Percentiles rank a stretch among this genome's conserved stretches.
Evolutionary conservation across 73 alveolate species (phyloP).

Genomic region (Effrenium voratum): DNA sequence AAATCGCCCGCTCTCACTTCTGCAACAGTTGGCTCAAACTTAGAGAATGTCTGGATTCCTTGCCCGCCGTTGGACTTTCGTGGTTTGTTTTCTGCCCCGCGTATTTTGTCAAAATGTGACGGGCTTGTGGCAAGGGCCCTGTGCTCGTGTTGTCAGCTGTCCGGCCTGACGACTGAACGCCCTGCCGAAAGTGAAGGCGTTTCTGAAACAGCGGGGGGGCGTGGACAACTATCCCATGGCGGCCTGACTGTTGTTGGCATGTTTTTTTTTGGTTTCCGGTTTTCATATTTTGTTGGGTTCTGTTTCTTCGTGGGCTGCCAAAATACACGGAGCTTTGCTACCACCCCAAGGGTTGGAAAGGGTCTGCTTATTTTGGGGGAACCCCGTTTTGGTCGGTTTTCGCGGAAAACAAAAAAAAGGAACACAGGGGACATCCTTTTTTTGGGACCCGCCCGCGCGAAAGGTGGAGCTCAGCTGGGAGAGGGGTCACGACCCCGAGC

Average conservation of each 20-base stretch:
- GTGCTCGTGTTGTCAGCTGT: conserved; percentile 71
- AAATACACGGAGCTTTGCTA: too few relatives aligned
- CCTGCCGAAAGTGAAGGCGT: conserved; percentile 84
- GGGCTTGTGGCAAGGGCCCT: conserved; percentile 71
- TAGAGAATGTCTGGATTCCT: background rate
- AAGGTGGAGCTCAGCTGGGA: conserved; percentile 66
- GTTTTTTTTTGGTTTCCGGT: too few relatives aligned
- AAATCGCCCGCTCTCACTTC: background rate
- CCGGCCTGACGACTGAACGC: conserved; percentile 92
- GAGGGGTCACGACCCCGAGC: conserved; percentile 79
- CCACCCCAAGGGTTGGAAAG: too few relatives aligned
- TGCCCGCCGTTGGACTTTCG: background rate
- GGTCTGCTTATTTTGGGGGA: too few relatives aligned
- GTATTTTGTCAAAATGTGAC: background rate
- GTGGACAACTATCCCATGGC: conserved; percentile 51
- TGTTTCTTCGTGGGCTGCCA: too few relatives aligned
- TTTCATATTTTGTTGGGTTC: too few relatives aligned
- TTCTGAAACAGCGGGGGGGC: conserved; percentile 62
- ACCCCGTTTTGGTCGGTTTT: too few relatives aligned
- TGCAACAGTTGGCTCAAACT: background rate
- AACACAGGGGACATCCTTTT: too few relatives aligned
- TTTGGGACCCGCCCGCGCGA: too few relatives aligned
- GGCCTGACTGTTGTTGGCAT: too few relatives aligned
- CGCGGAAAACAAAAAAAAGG: too few relatives aligned
- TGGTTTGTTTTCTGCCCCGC: background rate